Conservation (phyloP, 345 rosid species). For the Boechera retrofracta region DNA sequence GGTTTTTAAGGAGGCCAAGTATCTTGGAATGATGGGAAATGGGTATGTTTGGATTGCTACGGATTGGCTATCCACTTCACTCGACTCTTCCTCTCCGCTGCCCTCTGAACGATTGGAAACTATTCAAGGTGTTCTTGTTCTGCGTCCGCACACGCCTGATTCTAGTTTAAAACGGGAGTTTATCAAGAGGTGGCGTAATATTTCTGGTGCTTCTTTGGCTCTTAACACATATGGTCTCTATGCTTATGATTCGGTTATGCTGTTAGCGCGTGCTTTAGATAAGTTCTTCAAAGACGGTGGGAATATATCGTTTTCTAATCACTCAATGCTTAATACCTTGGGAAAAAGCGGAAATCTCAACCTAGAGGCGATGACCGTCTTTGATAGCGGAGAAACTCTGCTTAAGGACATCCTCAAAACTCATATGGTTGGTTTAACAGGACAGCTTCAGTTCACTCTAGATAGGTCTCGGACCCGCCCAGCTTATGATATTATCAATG, state of each 20-base stretch:
- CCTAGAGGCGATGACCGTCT: conserved; percentile 71
- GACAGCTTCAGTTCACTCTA: conserved; percentile 62
- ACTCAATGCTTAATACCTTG: conserved; percentile 56
- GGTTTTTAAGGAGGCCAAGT: conserved; percentile 69
- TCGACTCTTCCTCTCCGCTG: conserved; percentile 67
- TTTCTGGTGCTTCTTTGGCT: conserved; percentile 61
- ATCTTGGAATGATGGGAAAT: conserved; percentile 90
- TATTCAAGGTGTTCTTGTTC: conserved; percentile 80
- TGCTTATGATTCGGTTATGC: conserved; percentile 93
- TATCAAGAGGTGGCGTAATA: conserved; percentile 62
- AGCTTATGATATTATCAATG: conserved; percentile 84
- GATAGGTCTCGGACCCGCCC: conserved; percentile 66
- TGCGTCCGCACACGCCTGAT: conserved; percentile 86
- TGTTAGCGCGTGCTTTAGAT: conserved; percentile 77
- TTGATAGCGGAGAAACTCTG: conserved; percentile 63
- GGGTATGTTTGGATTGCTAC: conserved; percentile 97
- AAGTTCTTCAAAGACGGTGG: conserved; percentile 79
- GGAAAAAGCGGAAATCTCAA: conserved; percentile 61
- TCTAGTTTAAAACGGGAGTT: conserved; percentile 66
- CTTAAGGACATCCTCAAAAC: conserved; percentile 65
- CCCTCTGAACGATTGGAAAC: conserved; percentile 64
- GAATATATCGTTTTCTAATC: conserved; percentile 73
- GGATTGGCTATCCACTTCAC: conserved; percentile 72
- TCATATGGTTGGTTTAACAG: conserved; percentile 78
- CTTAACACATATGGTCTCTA: conserved; percentile 78